Evolutionary conservation across 192 early-diverging fungal species (phyloP).

Genomic region (Gaertneriomyces sp.): DNA sequence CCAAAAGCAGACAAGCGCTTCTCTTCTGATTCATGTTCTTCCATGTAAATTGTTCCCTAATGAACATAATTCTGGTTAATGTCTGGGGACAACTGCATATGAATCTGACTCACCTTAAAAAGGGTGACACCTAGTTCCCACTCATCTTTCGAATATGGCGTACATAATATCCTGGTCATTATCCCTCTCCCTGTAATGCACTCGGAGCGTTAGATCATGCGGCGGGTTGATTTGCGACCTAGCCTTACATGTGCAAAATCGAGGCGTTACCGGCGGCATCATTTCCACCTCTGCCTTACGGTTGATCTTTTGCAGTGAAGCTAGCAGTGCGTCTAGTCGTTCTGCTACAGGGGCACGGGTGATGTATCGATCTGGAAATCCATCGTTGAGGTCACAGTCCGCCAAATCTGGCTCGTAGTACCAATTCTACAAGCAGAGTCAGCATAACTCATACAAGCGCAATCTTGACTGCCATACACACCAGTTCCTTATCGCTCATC

Average conservation of each 20-base stretch:
- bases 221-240: background rate
- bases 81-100: background rate
- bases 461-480: constrained; percentile 14
- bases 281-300: background rate
- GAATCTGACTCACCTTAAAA: constrained; percentile 43
- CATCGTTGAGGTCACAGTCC: constrained; percentile 47
- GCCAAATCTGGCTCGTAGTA: constrained; percentile 20
- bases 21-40: constrained; percentile 44
- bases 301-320: constrained; percentile 32
- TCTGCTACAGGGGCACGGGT: constrained; percentile 61
- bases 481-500: constrained; percentile 22
- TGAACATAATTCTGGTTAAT: background rate
- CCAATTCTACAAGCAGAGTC: constrained; percentile 11
- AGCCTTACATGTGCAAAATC: constrained; percentile 36
- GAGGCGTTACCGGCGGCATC: constrained; percentile 5
- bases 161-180: constrained; percentile 78
- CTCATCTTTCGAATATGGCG: constrained; percentile 75
- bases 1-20: constrained; percentile 37
- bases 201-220: background rate
- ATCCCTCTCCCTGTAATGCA: constrained; percentile 75
- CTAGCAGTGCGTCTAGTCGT: constrained; percentile 77
- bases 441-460: constrained; percentile 1
- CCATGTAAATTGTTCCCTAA: constrained; percentile 66
- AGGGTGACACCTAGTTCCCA: constrained; percentile 81
- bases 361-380: constrained; percentile 66